phyloP scores from a whole-genome alignment of 805 yeast species.

The Clavispora fructus region DNA sequence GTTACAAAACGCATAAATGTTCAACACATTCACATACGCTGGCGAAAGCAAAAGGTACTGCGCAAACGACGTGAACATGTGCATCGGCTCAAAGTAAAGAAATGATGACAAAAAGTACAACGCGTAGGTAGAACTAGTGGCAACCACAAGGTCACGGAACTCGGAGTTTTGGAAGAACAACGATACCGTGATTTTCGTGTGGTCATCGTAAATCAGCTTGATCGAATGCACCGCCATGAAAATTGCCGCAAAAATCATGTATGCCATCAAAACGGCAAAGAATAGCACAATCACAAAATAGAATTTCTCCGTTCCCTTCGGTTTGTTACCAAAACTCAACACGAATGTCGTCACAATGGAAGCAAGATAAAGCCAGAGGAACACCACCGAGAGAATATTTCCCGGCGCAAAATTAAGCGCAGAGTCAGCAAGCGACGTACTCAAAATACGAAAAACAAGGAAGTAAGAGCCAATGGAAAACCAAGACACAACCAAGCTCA shows the following conservation, averaged over 20 bases:
- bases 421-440: conserved; percentile 42
- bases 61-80: conserved; percentile 50
- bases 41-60: conserved; percentile 50
- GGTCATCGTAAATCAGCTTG: conserved; percentile 26
- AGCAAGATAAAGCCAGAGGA: conserved; percentile 52
- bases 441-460: conserved; percentile 57
- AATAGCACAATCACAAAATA: conserved; percentile 49
- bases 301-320: conserved; percentile 53
- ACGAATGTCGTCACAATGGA: conserved; percentile 56
- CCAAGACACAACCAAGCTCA: conserved; percentile 56
- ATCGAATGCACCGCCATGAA: conserved; percentile 52
- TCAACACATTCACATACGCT: conserved; percentile 50
- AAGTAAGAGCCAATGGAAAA: conserved; percentile 60
- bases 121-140: conserved; percentile 57
- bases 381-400: conserved; percentile 44
- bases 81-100: conserved; percentile 64
- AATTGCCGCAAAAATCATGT: conserved; percentile 54
- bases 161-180: conserved; percentile 43
- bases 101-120: conserved; percentile 55
- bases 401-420: conserved; percentile 41
- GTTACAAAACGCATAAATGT: conserved; percentile 65
- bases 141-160: conserved; percentile 49
- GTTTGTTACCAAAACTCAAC: conserved; percentile 59
- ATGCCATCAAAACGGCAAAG: conserved; percentile 57
- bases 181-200: conserved; percentile 39